Base-by-base conservation (phyloP, 2,329 filamentous ascomycete genomes). In the Penicillium polonicum region DNA sequence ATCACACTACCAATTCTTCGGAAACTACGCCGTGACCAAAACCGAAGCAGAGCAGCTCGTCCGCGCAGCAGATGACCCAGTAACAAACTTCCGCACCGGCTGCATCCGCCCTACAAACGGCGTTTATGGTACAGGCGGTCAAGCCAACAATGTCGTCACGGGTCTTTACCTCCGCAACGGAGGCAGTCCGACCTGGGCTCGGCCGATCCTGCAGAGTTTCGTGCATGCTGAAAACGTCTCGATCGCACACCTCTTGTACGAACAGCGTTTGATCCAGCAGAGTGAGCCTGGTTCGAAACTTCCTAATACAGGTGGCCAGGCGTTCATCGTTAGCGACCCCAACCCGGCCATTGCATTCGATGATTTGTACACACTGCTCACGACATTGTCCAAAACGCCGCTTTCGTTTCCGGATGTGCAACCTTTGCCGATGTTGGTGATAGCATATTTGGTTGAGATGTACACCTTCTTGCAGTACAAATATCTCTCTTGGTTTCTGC, bases 31-130 rank as follows among this genome's bases (percentile, higher is more conserved):
- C 36, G 75, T 71, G 21, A 78, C 78, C 52, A 85, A 85, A 65
- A 76, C 78, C 7, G 74, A 78, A 55, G 82, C 81, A 2, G 83
- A 85, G 70, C 72, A 77, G 15, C 60, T 83, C 9, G 77, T 85
- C 10, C 80, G 80, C 57, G 69, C 63, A 9, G 79, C 79, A 27
- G 76, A 82, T 65, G 58, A 69, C 31, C 61, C 64, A 9, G 55
- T 50, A 48, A 65, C 35, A 55, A 69, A 70, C 8, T 81, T 85
- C 68, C 77, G 81, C 10, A 85, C 83, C 0, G 83, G 82, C 8
- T 74, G 75, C 48, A 80, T 86, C 60, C 77, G 83, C 2, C 83
- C 83, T 0, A 78, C 79, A 13, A 83, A 83, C 61, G 78, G 75
- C 29, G 78, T 85, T 45, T 85, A 84, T 62, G 82, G 82, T 5